Evolutionary conservation across 805 yeast species (phyloP).

Genomic region (Clavispora vitiphila): DNA sequence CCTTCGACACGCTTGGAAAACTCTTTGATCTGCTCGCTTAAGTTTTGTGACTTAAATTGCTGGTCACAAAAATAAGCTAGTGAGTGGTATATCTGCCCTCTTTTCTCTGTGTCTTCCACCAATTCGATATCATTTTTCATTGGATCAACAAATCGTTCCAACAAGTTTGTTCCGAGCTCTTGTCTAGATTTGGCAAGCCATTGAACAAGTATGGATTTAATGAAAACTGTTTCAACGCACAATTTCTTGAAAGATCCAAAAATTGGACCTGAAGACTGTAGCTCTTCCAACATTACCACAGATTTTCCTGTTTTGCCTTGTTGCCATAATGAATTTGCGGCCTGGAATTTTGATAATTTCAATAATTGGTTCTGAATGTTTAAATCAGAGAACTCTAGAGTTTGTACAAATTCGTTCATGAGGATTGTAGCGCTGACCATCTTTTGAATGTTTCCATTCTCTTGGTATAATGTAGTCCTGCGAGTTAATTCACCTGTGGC

Average conservation of each 20-base stretch:
- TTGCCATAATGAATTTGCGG: constrained; percentile 64
- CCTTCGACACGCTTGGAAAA: constrained; percentile 34
- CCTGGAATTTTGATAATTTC: constrained; percentile 25
- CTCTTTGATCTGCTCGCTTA: constrained; percentile 41
- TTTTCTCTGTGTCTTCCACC: constrained; percentile 16
- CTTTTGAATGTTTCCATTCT: constrained; percentile 39
- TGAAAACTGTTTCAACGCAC: constrained; percentile 18
- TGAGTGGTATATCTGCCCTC: constrained; percentile 47
- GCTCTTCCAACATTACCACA: constrained; percentile 44
- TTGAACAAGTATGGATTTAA: constrained; percentile 45
- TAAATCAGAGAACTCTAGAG: neutral
- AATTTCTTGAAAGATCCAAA: constrained; percentile 14
- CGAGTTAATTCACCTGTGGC: constrained; percentile 35
- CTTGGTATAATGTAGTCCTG: constrained; percentile 22
- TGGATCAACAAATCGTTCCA: constrained; percentile 51
- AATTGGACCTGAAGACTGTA: constrained; percentile 10
- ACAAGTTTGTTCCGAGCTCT: constrained; percentile 56
- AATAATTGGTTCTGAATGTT: constrained; percentile 10
- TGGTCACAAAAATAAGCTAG: constrained; percentile 72
- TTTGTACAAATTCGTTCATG: constrained; percentile 33
- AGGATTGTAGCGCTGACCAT: constrained; percentile 46
- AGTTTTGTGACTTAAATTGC: constrained; percentile 45
- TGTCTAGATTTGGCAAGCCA: constrained; percentile 74
- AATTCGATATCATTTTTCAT: constrained; percentile 21
- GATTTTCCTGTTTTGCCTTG: constrained; percentile 55